Conservation (phyloP, 2,329 filamentous ascomycete species). For the Alternaria hordeiaustralica region DNA sequence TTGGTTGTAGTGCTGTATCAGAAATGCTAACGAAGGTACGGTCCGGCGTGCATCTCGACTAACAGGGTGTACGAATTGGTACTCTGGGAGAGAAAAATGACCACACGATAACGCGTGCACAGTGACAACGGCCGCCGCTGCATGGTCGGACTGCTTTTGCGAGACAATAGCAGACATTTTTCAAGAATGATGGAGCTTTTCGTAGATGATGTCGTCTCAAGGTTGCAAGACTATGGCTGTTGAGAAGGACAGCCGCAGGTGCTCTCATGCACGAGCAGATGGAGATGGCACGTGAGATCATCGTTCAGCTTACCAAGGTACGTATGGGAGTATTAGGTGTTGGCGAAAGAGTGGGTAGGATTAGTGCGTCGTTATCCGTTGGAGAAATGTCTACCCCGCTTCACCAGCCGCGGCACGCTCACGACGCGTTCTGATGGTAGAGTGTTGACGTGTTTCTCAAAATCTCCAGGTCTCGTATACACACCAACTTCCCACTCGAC, state of each 20-base stretch:
- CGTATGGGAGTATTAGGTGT: background rate
- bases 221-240: background rate
- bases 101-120: constrained; percentile 49
- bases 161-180: background rate
- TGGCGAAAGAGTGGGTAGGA: background rate
- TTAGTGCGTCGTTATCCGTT: background rate
- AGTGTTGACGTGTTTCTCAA: background rate
- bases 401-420: constrained; percentile 3
- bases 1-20: constrained; percentile 57
- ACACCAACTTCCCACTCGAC: background rate
- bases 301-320: background rate
- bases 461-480: background rate
- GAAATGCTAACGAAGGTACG: constrained; percentile 62
- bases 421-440: background rate
- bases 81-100: constrained; percentile 57
- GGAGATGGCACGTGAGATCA: background rate
- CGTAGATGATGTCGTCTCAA: background rate
- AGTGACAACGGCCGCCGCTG: constrained; percentile 35
- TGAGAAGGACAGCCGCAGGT: background rate
- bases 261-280: background rate
- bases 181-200: background rate
- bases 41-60: constrained; percentile 54
- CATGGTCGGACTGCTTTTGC: background rate
- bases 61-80: constrained; percentile 56
- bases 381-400: constrained; percentile 16